Evolutionary conservation across 495 filamentous ascomycete species (phyloP).

Genomic region (Melanomma pulvis-pyrius): DNA sequence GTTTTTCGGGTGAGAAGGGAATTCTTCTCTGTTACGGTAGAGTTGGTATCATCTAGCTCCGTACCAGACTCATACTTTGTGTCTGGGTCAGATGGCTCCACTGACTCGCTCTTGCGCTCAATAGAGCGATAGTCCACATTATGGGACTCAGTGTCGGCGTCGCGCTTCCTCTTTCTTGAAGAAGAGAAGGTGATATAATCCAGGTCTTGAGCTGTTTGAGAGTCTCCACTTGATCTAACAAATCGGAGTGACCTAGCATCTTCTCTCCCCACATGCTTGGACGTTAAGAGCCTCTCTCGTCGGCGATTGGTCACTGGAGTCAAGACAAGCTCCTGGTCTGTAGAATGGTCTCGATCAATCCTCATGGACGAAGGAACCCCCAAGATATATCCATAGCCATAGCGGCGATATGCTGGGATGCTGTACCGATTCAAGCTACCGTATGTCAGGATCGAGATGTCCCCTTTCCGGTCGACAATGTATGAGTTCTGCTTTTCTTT

Average conservation of each 20-base stretch:
- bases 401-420: constrained; percentile 61
- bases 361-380: constrained; percentile 52
- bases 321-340: constrained; percentile 20
- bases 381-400: constrained; percentile 62
- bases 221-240: background rate
- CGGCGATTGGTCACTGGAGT: background rate
- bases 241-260: constrained; percentile 6
- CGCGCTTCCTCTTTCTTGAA: constrained; percentile 38
- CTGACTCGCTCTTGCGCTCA: constrained; percentile 52
- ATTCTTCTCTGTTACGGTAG: constrained; percentile 51
- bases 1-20: constrained; percentile 62
- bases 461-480: constrained; percentile 54
- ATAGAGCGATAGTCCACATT: constrained; percentile 70
- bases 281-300: constrained; percentile 14
- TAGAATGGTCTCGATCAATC: constrained; percentile 53
- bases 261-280: constrained; percentile 5
- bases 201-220: background rate
- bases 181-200: constrained; percentile 33
- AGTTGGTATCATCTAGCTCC: constrained; percentile 33
- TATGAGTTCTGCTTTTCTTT: constrained; percentile 12
- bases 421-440: constrained; percentile 64
- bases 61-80: constrained; percentile 59
- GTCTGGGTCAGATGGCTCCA: constrained; percentile 46
- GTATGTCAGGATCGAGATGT: constrained; percentile 62
- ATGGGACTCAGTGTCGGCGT: constrained; percentile 28